Evolutionary conservation across 176 grass and related monocot species (phyloP).

Genomic region (Musa acuminata): DNA sequence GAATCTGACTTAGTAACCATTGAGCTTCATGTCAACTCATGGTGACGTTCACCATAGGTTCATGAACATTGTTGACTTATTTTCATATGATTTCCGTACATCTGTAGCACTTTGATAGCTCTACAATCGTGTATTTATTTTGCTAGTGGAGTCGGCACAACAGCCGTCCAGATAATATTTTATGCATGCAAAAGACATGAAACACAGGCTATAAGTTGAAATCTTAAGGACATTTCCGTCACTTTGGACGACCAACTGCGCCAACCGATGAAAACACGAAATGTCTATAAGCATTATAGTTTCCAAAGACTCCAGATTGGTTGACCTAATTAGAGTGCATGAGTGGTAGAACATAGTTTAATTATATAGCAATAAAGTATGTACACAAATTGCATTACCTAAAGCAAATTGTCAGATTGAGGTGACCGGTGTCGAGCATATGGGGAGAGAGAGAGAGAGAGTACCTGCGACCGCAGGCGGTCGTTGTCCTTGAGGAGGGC

Average conservation of each 20-base stretch:
- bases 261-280: not conserved
- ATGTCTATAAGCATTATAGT: not conserved
- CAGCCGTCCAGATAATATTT: not conserved
- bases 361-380: not conserved
- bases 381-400: not conserved
- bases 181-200: not conserved
- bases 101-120: not conserved
- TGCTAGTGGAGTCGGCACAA: not conserved
- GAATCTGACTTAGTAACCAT: not conserved
- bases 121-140: not conserved
- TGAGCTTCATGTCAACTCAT: not conserved
- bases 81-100: not conserved
- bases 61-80: not conserved
- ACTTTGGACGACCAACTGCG: not conserved
- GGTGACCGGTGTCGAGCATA: not conserved
- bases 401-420: not conserved
- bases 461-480: conserved; percentile 48
- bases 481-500: conserved; percentile 62
- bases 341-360: not conserved
- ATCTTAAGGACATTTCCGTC: not conserved
- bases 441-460: not conserved
- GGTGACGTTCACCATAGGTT: not conserved
- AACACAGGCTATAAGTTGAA: not conserved
- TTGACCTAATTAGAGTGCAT: not conserved
- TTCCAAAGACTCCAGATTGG: not conserved